Conservation (phyloP, 176 grass and related monocot genomes). For the Eremochloa ophiuroides region DNA sequence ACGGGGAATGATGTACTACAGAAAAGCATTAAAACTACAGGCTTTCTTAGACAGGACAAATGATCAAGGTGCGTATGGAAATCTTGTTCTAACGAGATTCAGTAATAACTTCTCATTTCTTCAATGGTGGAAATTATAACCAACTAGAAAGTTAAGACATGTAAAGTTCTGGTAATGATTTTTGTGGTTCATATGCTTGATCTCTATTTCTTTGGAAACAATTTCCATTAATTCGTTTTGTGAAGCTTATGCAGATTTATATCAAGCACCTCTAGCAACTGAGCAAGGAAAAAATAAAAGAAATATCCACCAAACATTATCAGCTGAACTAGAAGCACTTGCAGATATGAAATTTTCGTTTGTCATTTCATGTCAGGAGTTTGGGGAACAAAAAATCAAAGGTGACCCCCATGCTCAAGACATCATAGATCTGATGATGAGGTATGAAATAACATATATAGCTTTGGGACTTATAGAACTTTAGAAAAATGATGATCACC, state of each 20-base stretch:
- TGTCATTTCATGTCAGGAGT: constrained; percentile 91
- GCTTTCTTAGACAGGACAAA: constrained; percentile 72
- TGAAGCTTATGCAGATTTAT: constrained; percentile 52
- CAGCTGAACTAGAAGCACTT: constrained; percentile 57
- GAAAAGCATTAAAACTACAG: constrained; percentile 68
- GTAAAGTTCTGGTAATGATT: background rate
- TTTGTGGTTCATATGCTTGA: constrained; percentile 7
- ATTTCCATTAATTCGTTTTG: constrained; percentile 18
- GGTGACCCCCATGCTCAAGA: constrained; percentile 84
- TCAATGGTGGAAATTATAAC: background rate
- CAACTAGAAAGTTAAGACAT: constrained; percentile 1
- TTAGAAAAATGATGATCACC: constrained; percentile 9
- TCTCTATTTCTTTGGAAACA: constrained; percentile 8
- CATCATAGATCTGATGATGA: constrained; percentile 91
- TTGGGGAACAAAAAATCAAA: constrained; percentile 76
- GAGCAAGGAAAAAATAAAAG: constrained; percentile 66
- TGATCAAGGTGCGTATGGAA: constrained; percentile 55
- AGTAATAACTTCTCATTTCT: background rate
- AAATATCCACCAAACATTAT: constrained; percentile 48
- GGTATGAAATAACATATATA: constrained; percentile 41
- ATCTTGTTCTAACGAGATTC: background rate
- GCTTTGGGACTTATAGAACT: background rate
- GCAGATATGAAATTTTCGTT: constrained; percentile 95
- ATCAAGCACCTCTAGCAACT: constrained; percentile 43
- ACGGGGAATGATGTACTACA: constrained; percentile 95